phyloP scores from a whole-genome alignment of 108 stramenopile genomes.

The Aureococcus anophagefferens region DNA sequence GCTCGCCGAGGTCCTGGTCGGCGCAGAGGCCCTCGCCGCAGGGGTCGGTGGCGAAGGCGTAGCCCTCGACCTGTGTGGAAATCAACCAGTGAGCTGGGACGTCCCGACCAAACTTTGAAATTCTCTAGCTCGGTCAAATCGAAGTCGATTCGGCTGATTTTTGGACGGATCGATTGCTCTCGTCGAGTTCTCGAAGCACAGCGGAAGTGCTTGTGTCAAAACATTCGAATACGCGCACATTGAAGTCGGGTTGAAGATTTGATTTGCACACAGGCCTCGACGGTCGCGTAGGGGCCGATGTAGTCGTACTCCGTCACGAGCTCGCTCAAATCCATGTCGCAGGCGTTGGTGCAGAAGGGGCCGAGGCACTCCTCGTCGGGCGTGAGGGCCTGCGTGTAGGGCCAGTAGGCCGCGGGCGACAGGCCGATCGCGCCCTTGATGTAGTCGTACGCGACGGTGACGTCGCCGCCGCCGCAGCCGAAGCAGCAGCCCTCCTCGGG shows the following conservation, averaged over 20 bases:
- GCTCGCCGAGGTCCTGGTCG: background rate
- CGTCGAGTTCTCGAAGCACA: no score
- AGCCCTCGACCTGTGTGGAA: no score
- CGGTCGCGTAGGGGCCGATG: background rate
- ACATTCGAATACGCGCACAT: no score
- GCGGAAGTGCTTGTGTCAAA: no score
- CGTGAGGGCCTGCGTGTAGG: background rate
- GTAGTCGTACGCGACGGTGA: background rate
- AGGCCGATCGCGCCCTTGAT: background rate
- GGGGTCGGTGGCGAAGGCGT: background rate
- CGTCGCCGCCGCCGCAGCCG: background rate
- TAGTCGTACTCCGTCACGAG: background rate
- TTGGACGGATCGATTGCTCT: no score
- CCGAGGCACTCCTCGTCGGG: background rate
- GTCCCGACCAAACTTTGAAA: no score
- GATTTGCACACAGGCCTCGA: no score
- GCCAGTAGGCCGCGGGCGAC: background rate
- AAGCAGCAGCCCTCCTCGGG: conserved; percentile 13
- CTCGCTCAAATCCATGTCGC: background rate
- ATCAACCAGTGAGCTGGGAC: no score
- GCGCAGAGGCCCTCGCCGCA: background rate
- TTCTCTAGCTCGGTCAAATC: no score
- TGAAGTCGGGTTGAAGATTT: no score
- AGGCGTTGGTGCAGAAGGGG: background rate
- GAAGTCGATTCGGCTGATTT: no score